phyloP scores from a whole-genome alignment of 2,329 filamentous ascomycete species.

The Pyricularia sp. region DNA sequence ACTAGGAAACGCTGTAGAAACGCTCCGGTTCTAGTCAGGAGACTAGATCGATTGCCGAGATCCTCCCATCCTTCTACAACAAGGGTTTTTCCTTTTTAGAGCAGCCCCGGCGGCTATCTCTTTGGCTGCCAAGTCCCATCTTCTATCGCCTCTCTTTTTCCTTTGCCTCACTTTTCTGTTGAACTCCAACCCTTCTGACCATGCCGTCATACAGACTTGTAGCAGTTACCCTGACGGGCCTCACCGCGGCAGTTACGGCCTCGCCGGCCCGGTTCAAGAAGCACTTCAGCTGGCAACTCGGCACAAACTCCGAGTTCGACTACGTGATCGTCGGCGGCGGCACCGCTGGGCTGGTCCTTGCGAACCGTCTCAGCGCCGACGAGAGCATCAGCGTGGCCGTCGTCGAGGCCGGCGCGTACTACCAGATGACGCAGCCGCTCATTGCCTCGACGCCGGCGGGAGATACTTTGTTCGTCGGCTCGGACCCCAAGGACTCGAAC shows the following conservation, averaged over 20 bases:
- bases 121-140: not conserved
- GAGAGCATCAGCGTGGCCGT: slow-evolving; percentile 23
- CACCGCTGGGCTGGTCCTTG: slow-evolving; percentile 25
- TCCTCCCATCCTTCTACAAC: not conserved
- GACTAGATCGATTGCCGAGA: not conserved
- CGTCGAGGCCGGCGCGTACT: slow-evolving; percentile 26
- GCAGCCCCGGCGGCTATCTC: not conserved
- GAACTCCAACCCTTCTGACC: not conserved
- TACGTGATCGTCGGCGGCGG: slow-evolving; percentile 25
- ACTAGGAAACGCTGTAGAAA: not conserved
- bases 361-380: slow-evolving; percentile 21
- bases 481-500: slow-evolving; percentile 9
- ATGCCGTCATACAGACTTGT: not conserved
- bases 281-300: not conserved
- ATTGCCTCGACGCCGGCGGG: slow-evolving; percentile 12
- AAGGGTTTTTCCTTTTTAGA: not conserved
- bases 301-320: not conserved
- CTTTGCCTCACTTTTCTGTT: not conserved
- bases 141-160: not conserved
- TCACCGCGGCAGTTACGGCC: not conserved
- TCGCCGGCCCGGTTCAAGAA: not conserved
- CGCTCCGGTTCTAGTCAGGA: not conserved
- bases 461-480: not conserved
- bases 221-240: not conserved
- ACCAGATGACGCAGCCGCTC: slow-evolving; percentile 16